Conservation (phyloP, 2,329 filamentous ascomycete genomes). For the Endoconidiophora laricicola region DNA sequence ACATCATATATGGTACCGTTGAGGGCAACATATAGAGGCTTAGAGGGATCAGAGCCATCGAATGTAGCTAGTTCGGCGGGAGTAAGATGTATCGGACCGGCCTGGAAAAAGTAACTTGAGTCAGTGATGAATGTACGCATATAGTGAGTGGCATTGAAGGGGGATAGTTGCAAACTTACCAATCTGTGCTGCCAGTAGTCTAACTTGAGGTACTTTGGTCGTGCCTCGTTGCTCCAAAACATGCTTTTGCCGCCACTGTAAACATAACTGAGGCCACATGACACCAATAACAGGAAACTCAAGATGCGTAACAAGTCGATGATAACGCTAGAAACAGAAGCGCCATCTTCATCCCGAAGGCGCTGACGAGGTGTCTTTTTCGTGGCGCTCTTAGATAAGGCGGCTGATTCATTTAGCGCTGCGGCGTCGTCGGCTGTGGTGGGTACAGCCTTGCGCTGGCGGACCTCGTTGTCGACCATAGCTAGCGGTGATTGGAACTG, state of each 20-base stretch:
- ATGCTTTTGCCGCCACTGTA: conserved; percentile 53
- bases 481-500: too few relatives aligned
- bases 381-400: neutral
- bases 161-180: conserved; percentile 27
- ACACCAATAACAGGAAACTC: conserved; percentile 48
- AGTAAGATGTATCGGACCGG: conserved; percentile 52
- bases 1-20: conserved; percentile 82
- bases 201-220: conserved; percentile 43
- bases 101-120: conserved; percentile 23
- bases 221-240: conserved; percentile 47
- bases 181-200: conserved; percentile 42
- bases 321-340: conserved; percentile 25
- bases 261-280: conserved; percentile 57
- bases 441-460: conserved; percentile 9
- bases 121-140: neutral
- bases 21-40: conserved; percentile 80
- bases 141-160: neutral
- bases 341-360: conserved; percentile 45
- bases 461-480: conserved; percentile 6
- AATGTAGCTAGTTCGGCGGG: conserved; percentile 55
- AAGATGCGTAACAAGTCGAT: conserved; percentile 56
- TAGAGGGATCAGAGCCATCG: conserved; percentile 57
- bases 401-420: neutral
- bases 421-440: neutral
- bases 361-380: conserved; percentile 14